A percentile compares a stretch with the other conserved stretches of the same genome.
Conservation (phyloP, 2,329 filamentous ascomycete species). For the Trichoderma sp. region DNA sequence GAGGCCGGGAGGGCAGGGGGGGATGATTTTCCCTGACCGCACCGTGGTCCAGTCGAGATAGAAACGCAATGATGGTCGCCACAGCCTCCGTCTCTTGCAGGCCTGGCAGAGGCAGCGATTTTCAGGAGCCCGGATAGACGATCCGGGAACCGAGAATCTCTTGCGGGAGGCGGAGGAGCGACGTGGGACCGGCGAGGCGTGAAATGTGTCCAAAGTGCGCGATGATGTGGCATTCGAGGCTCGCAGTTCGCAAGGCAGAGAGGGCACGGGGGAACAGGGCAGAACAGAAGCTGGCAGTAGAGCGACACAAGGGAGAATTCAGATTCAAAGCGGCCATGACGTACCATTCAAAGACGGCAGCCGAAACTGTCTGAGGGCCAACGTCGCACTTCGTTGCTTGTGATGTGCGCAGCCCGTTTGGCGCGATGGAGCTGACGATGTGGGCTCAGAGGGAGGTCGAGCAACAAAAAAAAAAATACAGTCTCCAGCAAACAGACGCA, state of each 20-base stretch:
- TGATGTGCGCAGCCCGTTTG: conserved; percentile 19
- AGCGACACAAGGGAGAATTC: not conserved
- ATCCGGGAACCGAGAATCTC: conserved; percentile 13
- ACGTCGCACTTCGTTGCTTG: conserved; percentile 17
- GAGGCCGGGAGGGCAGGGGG: conserved; percentile 2
- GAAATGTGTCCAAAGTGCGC: conserved; percentile 5
- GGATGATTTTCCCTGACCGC: conserved; percentile 17
- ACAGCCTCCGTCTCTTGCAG: not conserved
- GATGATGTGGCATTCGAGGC: conserved; percentile 4
- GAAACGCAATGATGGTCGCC: not conserved
- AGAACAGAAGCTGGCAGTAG: not conserved
- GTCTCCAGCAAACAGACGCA: conserved; percentile 19
- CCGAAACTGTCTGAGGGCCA: conserved; percentile 10
- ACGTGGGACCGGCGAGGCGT: not conserved
- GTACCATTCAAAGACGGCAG: conserved; percentile 21
- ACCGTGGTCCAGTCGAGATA: conserved; percentile 12
- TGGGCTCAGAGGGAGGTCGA: conserved; percentile 20
- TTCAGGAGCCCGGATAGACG: conserved; percentile 11
- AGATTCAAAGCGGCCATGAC: not conserved
- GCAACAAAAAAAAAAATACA: conserved; percentile 12
- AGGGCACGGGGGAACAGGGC: not conserved
- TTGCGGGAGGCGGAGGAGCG: not conserved
- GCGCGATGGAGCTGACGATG: conserved; percentile 22
- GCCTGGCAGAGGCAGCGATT: not conserved
- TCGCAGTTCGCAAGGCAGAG: not conserved